Evolutionary conservation across 2,329 filamentous ascomycete genomes (phyloP).

Genomic region (Monosporascus sp.): DNA sequence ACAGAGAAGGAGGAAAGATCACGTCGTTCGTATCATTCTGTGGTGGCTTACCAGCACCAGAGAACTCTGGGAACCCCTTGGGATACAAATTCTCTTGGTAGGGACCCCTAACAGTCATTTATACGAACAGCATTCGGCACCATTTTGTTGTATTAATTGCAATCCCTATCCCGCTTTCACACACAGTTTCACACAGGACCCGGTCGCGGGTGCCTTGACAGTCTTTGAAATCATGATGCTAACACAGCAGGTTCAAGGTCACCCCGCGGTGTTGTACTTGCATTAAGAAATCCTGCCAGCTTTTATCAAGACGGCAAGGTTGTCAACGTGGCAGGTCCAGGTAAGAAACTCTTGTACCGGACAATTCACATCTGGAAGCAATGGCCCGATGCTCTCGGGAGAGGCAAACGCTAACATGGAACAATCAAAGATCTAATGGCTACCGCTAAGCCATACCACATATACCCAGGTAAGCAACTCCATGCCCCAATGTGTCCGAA

Average conservation of each 20-base stretch:
- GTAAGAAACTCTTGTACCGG: conserved; percentile 2
- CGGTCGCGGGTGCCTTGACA: background rate
- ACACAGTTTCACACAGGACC: background rate
- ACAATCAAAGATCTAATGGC: conserved; percentile 67
- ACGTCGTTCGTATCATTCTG: conserved; percentile 78
- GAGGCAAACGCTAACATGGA: conserved; percentile 3
- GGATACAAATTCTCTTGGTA: conserved; percentile 86
- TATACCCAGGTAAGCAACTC: conserved; percentile 61
- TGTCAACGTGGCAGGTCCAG: conserved; percentile 48
- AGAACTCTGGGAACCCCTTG: conserved; percentile 79
- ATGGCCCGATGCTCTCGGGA: background rate
- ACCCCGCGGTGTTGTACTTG: conserved; percentile 79
- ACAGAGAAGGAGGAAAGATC: conserved; percentile 81
- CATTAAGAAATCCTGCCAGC: conserved; percentile 78
- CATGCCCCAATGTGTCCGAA: background rate
- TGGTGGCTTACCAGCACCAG: conserved; percentile 67
- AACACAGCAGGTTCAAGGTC: conserved; percentile 30
- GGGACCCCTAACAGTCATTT: background rate
- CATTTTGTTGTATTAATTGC: background rate
- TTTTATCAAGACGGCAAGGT: conserved; percentile 77
- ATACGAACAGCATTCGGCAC: background rate
- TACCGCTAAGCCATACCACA: conserved; percentile 81
- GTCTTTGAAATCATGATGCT: conserved; percentile 52
- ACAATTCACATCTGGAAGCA: background rate
- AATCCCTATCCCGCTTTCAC: too few relatives aligned